Evolutionary conservation across 2,329 filamentous ascomycete species (phyloP).

Genomic region (Penicillium sp.): DNA sequence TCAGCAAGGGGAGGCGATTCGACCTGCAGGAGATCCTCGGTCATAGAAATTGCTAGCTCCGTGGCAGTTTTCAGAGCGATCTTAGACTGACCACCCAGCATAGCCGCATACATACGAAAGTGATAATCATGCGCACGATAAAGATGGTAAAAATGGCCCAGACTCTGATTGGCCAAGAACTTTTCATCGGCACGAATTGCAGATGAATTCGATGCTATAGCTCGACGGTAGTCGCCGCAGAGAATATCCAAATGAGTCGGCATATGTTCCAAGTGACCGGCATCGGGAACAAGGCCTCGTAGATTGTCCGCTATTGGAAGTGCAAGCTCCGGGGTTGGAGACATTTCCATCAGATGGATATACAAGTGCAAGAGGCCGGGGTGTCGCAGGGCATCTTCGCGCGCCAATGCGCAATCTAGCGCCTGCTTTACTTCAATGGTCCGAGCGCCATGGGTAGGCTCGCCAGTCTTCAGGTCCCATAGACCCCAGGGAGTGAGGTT

Average conservation of each 20-base stretch:
- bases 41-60: constrained; percentile 61
- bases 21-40: constrained; percentile 58
- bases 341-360: constrained; percentile 80
- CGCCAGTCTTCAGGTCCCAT: constrained; percentile 61
- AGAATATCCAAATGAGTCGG: constrained; percentile 74
- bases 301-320: constrained; percentile 62
- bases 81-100: constrained; percentile 68
- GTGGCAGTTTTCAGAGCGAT: constrained; percentile 62
- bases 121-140: constrained; percentile 76
- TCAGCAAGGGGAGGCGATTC: constrained; percentile 70
- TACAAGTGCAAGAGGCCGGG: constrained; percentile 74
- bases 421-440: constrained; percentile 60
- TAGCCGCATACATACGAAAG: constrained; percentile 73
- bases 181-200: constrained; percentile 69
- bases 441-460: constrained; percentile 54
- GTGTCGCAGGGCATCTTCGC: constrained; percentile 55
- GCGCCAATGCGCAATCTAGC: constrained; percentile 58
- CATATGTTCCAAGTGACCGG: constrained; percentile 75
- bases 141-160: constrained; percentile 71
- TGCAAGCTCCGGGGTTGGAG: constrained; percentile 62
- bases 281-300: constrained; percentile 66
- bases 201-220: constrained; percentile 65
- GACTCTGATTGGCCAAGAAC: constrained; percentile 60
- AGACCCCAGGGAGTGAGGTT: constrained; percentile 66
- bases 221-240: constrained; percentile 67